Percentiles rank a stretch among this genome's conserved stretches.
Conservation (phyloP, 225 moss, liverwort and hornwort species). For the Ulota crispa region DNA sequence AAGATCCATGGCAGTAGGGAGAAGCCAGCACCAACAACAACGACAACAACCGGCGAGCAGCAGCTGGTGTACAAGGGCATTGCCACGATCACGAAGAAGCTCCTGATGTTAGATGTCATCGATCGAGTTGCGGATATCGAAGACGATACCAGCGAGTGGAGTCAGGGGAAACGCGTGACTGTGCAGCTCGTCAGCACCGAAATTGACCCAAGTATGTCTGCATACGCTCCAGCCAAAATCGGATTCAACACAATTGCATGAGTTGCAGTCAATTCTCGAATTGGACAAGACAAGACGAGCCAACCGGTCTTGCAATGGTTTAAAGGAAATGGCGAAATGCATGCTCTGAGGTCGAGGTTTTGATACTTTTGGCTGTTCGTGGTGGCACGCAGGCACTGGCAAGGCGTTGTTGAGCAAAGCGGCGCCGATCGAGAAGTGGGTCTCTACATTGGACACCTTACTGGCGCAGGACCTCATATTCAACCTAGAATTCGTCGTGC, state of each 20-base stretch:
- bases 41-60: background rate
- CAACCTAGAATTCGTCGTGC: conserved; percentile 29
- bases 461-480: conserved; percentile 27
- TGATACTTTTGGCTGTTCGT: background rate
- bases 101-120: conserved; percentile 24
- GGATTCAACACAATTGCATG: background rate
- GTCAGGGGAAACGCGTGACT: background rate
- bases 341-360: background rate
- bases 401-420: conserved; percentile 24
- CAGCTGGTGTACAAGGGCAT: conserved; percentile 31
- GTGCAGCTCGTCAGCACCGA: conserved; percentile 46
- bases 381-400: conserved; percentile 25
- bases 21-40: no score
- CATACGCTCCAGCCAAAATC: background rate
- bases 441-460: conserved; percentile 8
- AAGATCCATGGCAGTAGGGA: background rate
- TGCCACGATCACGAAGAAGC: conserved; percentile 41
- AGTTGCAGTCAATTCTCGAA: background rate
- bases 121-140: conserved; percentile 25
- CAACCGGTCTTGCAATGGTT: no score
- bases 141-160: conserved; percentile 23
- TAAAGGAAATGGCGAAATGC: no score
- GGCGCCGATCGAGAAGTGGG: conserved; percentile 41
- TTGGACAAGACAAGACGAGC: background rate
- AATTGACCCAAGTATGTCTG: conserved; percentile 12